Conservation (phyloP, 768 basidiomycete species). For the Phanerodontia chrysosporium region DNA sequence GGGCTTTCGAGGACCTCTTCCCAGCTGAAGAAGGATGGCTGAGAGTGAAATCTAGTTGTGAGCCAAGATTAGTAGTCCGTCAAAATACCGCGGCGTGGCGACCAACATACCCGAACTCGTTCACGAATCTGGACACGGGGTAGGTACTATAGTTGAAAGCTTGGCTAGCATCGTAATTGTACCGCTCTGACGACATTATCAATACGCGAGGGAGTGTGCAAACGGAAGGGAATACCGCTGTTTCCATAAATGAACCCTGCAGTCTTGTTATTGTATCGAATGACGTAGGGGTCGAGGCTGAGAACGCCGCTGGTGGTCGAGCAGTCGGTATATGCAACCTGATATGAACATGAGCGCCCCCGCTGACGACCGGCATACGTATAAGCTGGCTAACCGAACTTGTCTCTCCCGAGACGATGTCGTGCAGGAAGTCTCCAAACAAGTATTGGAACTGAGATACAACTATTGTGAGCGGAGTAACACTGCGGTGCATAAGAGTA, state of each 20-base stretch:
- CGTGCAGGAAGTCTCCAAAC: conserved; percentile 50
- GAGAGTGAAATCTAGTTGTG: conserved; percentile 62
- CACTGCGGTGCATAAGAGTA: no score
- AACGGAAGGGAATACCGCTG: no score
- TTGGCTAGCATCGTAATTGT: conserved; percentile 48
- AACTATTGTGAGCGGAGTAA: not conserved
- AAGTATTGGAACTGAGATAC: conserved; percentile 41
- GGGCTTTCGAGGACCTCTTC: conserved; percentile 48
- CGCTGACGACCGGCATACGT: no score
- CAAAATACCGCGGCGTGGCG: conserved; percentile 4
- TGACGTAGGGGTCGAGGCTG: conserved; percentile 50
- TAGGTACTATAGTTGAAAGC: conserved; percentile 54
- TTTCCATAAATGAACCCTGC: conserved; percentile 54
- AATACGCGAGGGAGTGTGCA: no score
- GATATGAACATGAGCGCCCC: not conserved
- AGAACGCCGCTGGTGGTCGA: conserved; percentile 55
- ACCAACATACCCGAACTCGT: conserved; percentile 62
- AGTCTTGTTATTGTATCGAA: conserved; percentile 48
- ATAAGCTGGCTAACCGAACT: conserved; percentile 46
- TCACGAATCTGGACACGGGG: conserved; percentile 51
- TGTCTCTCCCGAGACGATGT: conserved; percentile 45
- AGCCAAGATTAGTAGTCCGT: no score
- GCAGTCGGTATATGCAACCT: conserved; percentile 58
- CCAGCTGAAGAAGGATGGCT: conserved; percentile 62
- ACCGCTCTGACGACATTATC: no score